Evolutionary conservation across 257 asterid genomes (phyloP), one percentile per base, ranked within the genome.

Genomic region (Apocynum venetum): DNA sequence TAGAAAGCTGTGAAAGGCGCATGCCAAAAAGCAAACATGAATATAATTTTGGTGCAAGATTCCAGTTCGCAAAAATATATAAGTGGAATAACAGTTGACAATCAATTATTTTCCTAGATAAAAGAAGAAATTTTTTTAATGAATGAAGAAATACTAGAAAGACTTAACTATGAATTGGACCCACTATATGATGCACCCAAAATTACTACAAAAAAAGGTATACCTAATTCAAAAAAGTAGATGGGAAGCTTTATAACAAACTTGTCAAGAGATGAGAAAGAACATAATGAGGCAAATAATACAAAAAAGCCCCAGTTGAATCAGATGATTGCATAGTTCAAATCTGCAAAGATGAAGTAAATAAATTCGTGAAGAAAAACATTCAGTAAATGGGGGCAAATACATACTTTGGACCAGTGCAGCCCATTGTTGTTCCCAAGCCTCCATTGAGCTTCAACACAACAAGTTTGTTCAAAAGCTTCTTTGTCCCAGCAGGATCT

Each of bases 391-490:
- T 13, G 38, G 20, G 0, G 43, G 5, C 19, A 79, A 72, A 48
- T 63, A 48, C 92, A 68, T 92, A 96, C 99, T 96, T 93, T 65
- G 99, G 99, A 67, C 99, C 99, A 20, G 97, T 96, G 83, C 99
- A 96, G 8, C 99, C 99, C 99, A 96, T 96, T 19, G 99, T 96
- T 70, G 99, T 96, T 80, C 99, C 99, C 89, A 96, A 88, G 53
- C 99, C 99, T 85, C 99, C 99, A 80, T 96, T 96, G 81, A 96
- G 99, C 89, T 96, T 96, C 73, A 96, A 77, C 64, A 96, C 99
- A 76, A 88, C 99, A 75, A 96, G 97, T 86, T 96, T 96, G 87
- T 93, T 94, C 82, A 96, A 83, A 75, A 96, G 97, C 70, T 86
- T 87, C 87, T 85, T 91, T 73, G 91, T 89, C 86, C 89, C 92